These are phyloP conservation scores for Auricularia cornea DNA, from an alignment of 768 basidiomycete genomes.

Conservation along the genomic window DNA sequence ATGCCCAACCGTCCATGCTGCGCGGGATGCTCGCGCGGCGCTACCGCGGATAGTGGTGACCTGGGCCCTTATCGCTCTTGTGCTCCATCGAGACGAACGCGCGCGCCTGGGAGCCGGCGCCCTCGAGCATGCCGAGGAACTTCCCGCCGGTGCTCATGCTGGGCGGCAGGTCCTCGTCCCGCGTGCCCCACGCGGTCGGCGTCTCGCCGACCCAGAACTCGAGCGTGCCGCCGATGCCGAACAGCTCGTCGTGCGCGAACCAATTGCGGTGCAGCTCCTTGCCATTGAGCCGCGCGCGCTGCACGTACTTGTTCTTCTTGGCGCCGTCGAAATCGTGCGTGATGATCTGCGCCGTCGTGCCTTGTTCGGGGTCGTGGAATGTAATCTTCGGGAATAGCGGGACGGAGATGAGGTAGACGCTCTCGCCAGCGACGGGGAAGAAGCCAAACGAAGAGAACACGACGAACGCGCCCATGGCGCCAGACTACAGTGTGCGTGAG, in stretches of 20 bases:
- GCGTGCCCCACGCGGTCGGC: slow-evolving; percentile 10
- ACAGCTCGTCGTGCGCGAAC: slow-evolving; percentile 11
- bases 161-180: slow-evolving; percentile 9
- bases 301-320: slow-evolving; percentile 11
- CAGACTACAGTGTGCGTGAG: background rate
- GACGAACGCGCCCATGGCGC: slow-evolving; percentile 7
- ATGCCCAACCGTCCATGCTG: no score
- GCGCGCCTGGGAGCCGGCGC: background rate
- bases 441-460: slow-evolving; percentile 12
- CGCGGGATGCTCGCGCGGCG: no score
- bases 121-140: background rate
- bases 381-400: slow-evolving; percentile 12
- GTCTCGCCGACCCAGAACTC: slow-evolving; percentile 10
- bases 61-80: no score
- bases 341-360: slow-evolving; percentile 7
- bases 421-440: slow-evolving; percentile 12
- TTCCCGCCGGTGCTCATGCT: background rate
- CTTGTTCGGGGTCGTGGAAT: slow-evolving; percentile 5
- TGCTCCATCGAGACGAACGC: no score
- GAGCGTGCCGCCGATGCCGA: slow-evolving; percentile 9
- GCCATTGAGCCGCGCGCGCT: slow-evolving; percentile 12
- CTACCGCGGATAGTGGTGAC: no score
- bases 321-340: slow-evolving; percentile 9
- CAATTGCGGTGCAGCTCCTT: slow-evolving; percentile 9
- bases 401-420: slow-evolving; percentile 11